phyloP scores from a whole-genome alignment of 768 basidiomycete species.

The Russula sp. region DNA sequence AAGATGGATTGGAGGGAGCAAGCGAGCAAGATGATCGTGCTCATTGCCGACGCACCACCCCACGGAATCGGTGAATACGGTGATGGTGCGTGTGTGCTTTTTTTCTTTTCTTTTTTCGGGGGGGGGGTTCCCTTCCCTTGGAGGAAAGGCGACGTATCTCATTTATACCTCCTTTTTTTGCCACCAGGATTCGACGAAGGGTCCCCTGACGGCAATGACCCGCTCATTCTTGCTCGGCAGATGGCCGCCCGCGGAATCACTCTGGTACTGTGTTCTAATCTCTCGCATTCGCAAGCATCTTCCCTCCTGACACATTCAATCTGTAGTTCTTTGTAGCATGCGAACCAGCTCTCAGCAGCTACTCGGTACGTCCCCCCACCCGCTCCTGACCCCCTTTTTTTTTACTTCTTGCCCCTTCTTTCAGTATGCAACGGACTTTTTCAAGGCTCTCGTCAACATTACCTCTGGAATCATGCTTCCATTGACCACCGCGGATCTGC shows the following conservation, averaged over 20 bases:
- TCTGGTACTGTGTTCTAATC: slow-evolving; percentile 46
- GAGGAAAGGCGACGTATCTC: slow-evolving; percentile 9
- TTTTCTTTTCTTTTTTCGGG: not conserved
- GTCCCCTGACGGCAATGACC: slow-evolving; percentile 91
- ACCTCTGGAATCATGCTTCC: slow-evolving; percentile 97
- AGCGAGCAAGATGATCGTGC: slow-evolving; percentile 92
- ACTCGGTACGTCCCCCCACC: slow-evolving; percentile 52
- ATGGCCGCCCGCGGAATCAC: slow-evolving; percentile 93
- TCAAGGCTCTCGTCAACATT: slow-evolving; percentile 85
- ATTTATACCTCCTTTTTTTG: slow-evolving; percentile 16
- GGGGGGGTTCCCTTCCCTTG: not conserved
- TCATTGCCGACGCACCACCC: slow-evolving; percentile 96
- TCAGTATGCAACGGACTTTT: slow-evolving; percentile 90
- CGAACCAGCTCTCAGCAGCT: slow-evolving; percentile 91
- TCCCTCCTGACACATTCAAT: slow-evolving; percentile 11
- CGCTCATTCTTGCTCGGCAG: slow-evolving; percentile 73
- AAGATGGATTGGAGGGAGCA: slow-evolving; percentile 86
- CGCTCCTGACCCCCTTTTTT: slow-evolving; percentile 1
- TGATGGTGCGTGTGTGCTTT: slow-evolving; percentile 55
- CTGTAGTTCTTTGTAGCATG: slow-evolving; percentile 93
- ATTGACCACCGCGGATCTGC: slow-evolving; percentile 88
- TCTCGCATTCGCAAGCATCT: slow-evolving; percentile 10
- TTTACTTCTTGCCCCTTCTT: slow-evolving; percentile 11
- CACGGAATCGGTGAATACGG: slow-evolving; percentile 98
- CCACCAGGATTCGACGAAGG: slow-evolving; percentile 82